Base-by-base conservation (phyloP, 2,329 filamentous ascomycete genomes). In the Raffaelea albimanens region DNA sequence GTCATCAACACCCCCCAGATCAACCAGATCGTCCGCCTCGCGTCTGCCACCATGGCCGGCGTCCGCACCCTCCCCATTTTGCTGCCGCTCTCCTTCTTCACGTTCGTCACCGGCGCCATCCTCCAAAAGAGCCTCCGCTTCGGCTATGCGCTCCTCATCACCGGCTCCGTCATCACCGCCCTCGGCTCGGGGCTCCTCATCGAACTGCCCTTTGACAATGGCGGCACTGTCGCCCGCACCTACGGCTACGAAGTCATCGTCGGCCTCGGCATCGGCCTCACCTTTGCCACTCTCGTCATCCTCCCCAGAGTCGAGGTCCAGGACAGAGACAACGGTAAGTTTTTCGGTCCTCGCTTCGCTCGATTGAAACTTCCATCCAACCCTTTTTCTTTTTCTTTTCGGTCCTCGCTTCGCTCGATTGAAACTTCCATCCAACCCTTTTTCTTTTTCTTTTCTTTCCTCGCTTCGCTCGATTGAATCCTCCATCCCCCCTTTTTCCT, bases 1-100 rank as follows among this genome's bases (percentile, higher is more conserved):
- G 43, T 64, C 25, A 58, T 69, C 55, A 63, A 61, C 47, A 57
- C 64, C 16, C 65, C 64, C 2, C 65, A 68, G 42, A 18, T 33
- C 25, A 33, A 34, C n/a, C 42, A 44, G 29, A 44, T 34, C 18
- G 42, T 44, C 25, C 23, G 22, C 29, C 5, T 21, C 13, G 19
- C 42, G 4, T 19, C 42, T 13, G 42, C 42, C 18, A 44, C 25
- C n/a, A 34, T 34, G 25, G 42, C 42, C 25, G 42, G 42, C 11
- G 25, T 44, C 2, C 42, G 42, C 25, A 33, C 25, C 7, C 42
- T 44, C 3, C 42, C 42, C 18, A 33, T 44, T 13, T 29, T 44
- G n/a, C 42, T 44, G 25, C 42, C 25, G 25, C 19, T 34, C 25
- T 19, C 42, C n/a, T 33, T 44, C 20, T 16, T 29, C 29, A 44